Evolutionary conservation across 1,284 basidiomycete genomes (phyloP).

Genomic region (Moesziomyces sp.): DNA sequence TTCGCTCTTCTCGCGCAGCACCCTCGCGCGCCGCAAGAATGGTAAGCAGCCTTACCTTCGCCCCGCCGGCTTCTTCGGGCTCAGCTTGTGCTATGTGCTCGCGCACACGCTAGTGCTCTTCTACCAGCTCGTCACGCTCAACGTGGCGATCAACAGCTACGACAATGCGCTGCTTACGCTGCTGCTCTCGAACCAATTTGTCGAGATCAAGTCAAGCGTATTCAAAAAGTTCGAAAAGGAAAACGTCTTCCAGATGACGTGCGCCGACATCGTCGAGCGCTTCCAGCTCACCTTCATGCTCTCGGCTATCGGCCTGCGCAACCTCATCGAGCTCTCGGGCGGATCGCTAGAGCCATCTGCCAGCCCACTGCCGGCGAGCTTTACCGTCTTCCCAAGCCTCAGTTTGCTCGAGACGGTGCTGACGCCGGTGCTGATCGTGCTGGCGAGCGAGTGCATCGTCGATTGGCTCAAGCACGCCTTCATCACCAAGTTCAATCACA

Average conservation of each 20-base stretch:
- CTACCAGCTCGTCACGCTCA: constrained; percentile 93
- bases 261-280: constrained; percentile 90
- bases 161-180: constrained; percentile 95
- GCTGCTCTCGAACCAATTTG: constrained; percentile 96
- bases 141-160: constrained; percentile 98
- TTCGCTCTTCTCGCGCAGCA: constrained; percentile 92
- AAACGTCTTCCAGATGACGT: constrained; percentile 96
- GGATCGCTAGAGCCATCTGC: constrained; percentile 66
- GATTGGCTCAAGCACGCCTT: constrained; percentile 99
- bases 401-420: constrained; percentile 83
- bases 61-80: constrained; percentile 84
- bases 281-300: constrained; percentile 95
- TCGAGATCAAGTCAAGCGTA: constrained; percentile 98
- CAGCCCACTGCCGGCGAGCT: constrained; percentile 72
- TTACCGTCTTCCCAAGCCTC: constrained; percentile 68
- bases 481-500: constrained; percentile 91
- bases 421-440: constrained; percentile 89
- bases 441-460: constrained; percentile 91
- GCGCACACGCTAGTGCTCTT: constrained; percentile 93
- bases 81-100: constrained; percentile 82
- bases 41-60: constrained; percentile 72
- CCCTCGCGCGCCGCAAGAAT: constrained; percentile 74
- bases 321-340: constrained; percentile 92
- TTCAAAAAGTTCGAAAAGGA: constrained; percentile 99
- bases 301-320: constrained; percentile 88